A percentile compares a stretch with the other conserved stretches of the same genome.
These are phyloP conservation scores for Epichloe hybrida DNA, from an alignment of 2,329 filamentous ascomycete species.

Conservation along the genomic window DNA sequence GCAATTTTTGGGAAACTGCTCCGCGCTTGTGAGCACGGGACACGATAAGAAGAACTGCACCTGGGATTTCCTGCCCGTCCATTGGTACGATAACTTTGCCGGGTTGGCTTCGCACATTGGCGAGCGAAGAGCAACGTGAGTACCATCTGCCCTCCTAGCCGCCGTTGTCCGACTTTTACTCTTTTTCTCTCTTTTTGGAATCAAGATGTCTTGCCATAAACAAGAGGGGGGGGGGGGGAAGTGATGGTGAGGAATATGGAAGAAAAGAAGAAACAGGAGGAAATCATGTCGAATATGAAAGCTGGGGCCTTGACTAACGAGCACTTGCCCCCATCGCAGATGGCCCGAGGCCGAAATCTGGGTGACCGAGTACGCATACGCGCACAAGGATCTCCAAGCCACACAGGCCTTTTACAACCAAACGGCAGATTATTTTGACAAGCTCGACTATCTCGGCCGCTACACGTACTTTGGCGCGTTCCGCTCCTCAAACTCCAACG, in stretches of 20 bases:
- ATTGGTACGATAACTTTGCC: slow-evolving; percentile 58
- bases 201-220: too few relatives aligned
- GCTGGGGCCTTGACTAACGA: background rate
- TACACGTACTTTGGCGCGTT: slow-evolving; percentile 72
- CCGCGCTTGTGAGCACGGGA: slow-evolving; percentile 37
- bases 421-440: slow-evolving; percentile 52
- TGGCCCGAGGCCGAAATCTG: slow-evolving; percentile 53
- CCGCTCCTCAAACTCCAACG: slow-evolving; percentile 54
- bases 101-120: slow-evolving; percentile 55
- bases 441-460: slow-evolving; percentile 38
- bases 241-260: too few relatives aligned
- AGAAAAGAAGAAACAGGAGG: too few relatives aligned
- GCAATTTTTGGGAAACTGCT: slow-evolving; percentile 52
- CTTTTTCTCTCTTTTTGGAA: background rate
- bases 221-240: too few relatives aligned
- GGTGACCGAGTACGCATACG: slow-evolving; percentile 65
- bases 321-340: slow-evolving; percentile 22
- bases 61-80: slow-evolving; percentile 49
- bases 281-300: background rate
- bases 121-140: slow-evolving; percentile 26
- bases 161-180: background rate
- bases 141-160: background rate
- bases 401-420: slow-evolving; percentile 57
- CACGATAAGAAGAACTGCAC: slow-evolving; percentile 37
- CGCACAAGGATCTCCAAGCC: slow-evolving; percentile 38